These are phyloP conservation scores for Cadophora malorum DNA, from an alignment of 2,329 filamentous ascomycete genomes.

Conservation along the genomic window DNA sequence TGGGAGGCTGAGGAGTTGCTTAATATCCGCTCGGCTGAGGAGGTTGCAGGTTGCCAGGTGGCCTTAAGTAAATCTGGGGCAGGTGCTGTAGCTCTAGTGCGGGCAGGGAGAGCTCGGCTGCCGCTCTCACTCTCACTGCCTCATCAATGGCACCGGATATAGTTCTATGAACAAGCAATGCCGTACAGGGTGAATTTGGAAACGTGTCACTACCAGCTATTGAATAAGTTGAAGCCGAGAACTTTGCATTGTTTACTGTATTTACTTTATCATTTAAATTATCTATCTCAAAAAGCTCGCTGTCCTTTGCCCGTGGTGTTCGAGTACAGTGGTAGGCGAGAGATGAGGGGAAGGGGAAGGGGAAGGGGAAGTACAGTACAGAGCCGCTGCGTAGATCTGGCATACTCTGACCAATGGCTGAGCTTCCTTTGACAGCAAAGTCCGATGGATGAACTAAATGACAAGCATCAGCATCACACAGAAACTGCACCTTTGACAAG, in stretches of 20 bases:
- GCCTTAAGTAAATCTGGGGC: constrained; percentile 16
- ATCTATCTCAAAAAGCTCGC: background rate
- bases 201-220: constrained; percentile 11
- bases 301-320: background rate
- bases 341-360: background rate
- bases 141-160: constrained; percentile 5
- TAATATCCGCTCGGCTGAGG: constrained; percentile 23
- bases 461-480: constrained; percentile 2
- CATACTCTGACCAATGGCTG: constrained; percentile 16
- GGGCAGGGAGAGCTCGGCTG: constrained; percentile 3
- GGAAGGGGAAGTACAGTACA: background rate
- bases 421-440: constrained; percentile 8
- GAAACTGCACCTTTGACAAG: background rate
- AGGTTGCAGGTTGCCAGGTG: constrained; percentile 15
- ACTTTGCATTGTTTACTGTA: background rate
- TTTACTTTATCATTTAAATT: background rate
- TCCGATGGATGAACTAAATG: background rate
- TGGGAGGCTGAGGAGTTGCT: constrained; percentile 28
- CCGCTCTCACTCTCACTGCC: background rate
- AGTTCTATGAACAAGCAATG: background rate
- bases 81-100: background rate
- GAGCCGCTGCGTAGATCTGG: constrained; percentile 8
- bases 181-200: constrained; percentile 15
- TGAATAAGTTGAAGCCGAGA: background rate
- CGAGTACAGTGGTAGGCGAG: background rate